Evolutionary conservation across 164 flowering plant species (phyloP).

Genomic region (Aristolochia contorta): DNA sequence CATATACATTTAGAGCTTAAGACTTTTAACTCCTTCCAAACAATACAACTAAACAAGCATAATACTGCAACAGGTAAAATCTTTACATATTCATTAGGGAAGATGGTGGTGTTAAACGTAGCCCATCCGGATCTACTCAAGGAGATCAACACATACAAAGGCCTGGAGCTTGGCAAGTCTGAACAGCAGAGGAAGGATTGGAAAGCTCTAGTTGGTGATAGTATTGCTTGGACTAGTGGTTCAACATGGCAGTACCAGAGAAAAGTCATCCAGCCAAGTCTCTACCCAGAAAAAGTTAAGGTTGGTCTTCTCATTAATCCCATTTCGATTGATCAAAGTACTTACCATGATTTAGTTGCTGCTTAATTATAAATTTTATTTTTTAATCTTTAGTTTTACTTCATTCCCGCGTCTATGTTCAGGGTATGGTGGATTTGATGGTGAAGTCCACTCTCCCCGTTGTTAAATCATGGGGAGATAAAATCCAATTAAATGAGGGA

Average conservation of each 20-base stretch:
- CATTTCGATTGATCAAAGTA: too few species aligned
- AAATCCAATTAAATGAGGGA: conserved; percentile 20
- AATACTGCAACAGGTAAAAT: not conserved
- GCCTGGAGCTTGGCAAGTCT: not conserved
- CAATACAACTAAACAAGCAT: too few species aligned
- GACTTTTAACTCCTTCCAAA: too few species aligned
- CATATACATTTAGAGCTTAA: not conserved
- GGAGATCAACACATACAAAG: not conserved
- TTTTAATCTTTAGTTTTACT: too few species aligned
- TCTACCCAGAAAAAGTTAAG: too few species aligned
- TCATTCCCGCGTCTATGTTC: not conserved
- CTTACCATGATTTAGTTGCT: too few species aligned
- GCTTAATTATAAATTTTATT: not conserved
- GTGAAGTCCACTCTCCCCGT: conserved; percentile 24
- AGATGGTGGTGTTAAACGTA: not conserved
- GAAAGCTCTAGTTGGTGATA: not conserved
- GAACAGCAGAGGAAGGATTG: not conserved
- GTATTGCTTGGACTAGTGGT: not conserved
- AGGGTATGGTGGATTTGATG: conserved; percentile 35
- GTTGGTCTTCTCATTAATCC: too few species aligned
- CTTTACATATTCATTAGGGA: not conserved
- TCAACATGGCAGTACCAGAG: not conserved
- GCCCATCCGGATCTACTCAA: not conserved
- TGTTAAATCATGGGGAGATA: conserved; percentile 27
- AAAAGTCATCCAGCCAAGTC: not conserved